Base-by-base conservation (phyloP, 2,329 filamentous ascomycete species). In the Aspergillus amoenus region DNA sequence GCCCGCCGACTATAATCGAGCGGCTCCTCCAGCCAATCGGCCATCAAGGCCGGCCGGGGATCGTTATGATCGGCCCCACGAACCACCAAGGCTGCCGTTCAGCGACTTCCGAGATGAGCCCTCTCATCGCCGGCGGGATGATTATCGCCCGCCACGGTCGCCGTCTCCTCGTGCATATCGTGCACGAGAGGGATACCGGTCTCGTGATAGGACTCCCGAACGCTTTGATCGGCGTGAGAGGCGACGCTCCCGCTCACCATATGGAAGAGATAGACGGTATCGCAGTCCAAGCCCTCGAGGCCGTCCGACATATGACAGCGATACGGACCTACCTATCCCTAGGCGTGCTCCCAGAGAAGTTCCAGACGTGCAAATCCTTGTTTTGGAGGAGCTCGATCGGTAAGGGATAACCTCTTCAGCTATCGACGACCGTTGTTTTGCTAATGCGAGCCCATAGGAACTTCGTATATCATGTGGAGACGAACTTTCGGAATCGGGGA, bases 291-390 rank as follows among this genome's bases (percentile, higher is more conserved):
- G 87, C 59, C 90, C 90, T 68, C 67, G 81, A 32, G 75, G 81
- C 49, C 74, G 82, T 21, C 76, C 80, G 39, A 76, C 82, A 46
- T 73, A 79, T 56, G 82, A 88, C 53, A 77, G 79, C 34, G 85
- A 89, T 61, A 79, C 83, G 40, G 83, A 84, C 37, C 78, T 92
- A 12, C 88, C 89, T 30, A 83, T 96, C 7, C 90, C 91, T 43
- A 84, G 87, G 55, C 83, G 92, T 56, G 84, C 86, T 57, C 86
- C 90, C 4, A 79, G 83, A 56, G 86, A 94, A 62, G 87, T 97
- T 21, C 93, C 93, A 2, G 92, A 97, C 66, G 89, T 97, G 15
- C 92, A 97, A 71, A 85, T 97, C 30, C 84, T 97, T 27, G 83
- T 95, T 5, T 80, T 93, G 44, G 87, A 93, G 62, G 87, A 92